Evolutionary conservation across 2,329 filamentous ascomycete genomes (phyloP), one percentile per base, ranked within the genome.

Genomic region (Verruconis gallopava): DNA sequence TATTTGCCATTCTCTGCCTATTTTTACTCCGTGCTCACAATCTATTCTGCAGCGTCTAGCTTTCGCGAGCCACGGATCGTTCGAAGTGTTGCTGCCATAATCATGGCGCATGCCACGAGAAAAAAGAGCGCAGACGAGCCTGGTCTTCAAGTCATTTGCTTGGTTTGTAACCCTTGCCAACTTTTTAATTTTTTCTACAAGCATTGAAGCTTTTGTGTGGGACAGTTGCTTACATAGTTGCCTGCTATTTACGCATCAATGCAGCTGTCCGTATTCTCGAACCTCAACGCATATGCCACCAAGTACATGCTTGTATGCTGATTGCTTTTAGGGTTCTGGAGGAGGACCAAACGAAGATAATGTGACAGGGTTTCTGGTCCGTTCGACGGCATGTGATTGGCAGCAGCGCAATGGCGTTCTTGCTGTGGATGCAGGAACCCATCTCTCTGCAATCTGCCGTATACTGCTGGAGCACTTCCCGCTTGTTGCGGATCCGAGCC

Each of bases 361-460:
- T 58, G 81, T 85, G 18, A 95, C 89, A 0, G 85, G 86, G 2
- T 77, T 96, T 44, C 74, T 98, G 15, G 84, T 96, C 37, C 81
- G 89, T 37, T 89, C 89, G 3, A 71, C 81, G 6, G 74, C 79
- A 21, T 75, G 81, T 40, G 74, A 78, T 47, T 98, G 91, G 91
- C 68, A 72, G 38, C 81, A 79, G 52, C 15, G 35, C n/a, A 80
- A 82, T 35, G 95, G 86, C 0, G 61, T 95, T 32, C 68, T 96
- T 20, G 86, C 89, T n/a, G 81, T 98, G 40, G 91, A 98, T 65
- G 88, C 86, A 6, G 91, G 91, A 37, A 85, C 88, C 21, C 83
- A 95, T 58, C 73, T 98, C 32, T 78, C 84, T 20, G 78, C 85
- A 43, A 94, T 98, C 44, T 76, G 77, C n/a, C 72, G 75, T 37